Base-by-base conservation (phyloP, 2,329 filamentous ascomycete genomes). In the Epichloe uncinata region DNA sequence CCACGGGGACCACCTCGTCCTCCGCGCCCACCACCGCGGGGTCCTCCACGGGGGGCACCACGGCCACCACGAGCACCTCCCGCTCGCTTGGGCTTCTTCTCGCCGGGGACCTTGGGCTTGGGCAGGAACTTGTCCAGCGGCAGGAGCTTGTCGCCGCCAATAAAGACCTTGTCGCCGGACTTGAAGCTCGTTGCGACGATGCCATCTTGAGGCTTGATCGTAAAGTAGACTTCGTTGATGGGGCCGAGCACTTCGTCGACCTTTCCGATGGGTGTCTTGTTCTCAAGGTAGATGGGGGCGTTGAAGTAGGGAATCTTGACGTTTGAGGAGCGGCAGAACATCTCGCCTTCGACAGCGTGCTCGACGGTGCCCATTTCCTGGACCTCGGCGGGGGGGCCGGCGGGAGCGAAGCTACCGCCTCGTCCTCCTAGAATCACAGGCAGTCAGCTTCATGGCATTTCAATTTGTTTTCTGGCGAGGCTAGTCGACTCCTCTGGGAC, bases 261-360 rank as follows among this genome's bases (percentile, higher is more conserved):
- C 73, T 97, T 97, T 69, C 93, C 93, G 67, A 98, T 81, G 54
- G 85, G 76, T 43, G 86, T 91, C 84, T 97, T 98, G 77, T 97
- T 98, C 78, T 97, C 91, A 62, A 97, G 84, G 74, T 93, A 98
- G 69, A 98, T 95, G 59, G 89, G 89, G 54, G 93, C 93, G 75
- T 96, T 97, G 84, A 98, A 98, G 75, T 95, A 95, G 54, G 93
- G 93, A 56, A 98, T 85, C 73, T 97, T 97, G 61, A 85, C 75
- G 76, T 96, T 97, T 70, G 85, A 84, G 59, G 87, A 94, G 70
- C 89, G 84, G 85, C 91, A 96, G 60, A 98, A 85, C 78, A 98
- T 93, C 71, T 98, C 93, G 67, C 91, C 91, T 72, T 98, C 93
- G 73, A 87, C 91, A 52, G 89, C 83, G 73, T 98, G 93, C 66